Percentiles rank a stretch among this genome's conserved stretches.
Conservation (phyloP, 2,329 filamentous ascomycete genomes). For the Colletotrichum horii region DNA sequence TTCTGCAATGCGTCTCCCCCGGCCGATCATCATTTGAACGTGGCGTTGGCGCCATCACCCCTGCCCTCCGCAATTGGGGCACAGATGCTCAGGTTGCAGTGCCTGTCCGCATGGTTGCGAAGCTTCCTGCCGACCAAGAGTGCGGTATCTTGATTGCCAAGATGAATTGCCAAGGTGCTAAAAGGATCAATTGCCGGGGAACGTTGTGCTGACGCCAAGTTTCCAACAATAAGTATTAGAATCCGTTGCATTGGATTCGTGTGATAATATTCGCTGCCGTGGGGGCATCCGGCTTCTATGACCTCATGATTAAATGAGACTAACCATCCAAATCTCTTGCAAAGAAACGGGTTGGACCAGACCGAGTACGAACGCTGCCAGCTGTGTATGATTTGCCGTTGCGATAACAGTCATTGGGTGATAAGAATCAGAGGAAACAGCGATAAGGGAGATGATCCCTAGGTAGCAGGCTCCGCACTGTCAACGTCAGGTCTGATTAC, state of each 20-base stretch:
- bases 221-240: background rate
- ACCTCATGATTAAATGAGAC: background rate
- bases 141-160: background rate
- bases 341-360: background rate
- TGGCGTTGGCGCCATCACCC: background rate
- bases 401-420: background rate
- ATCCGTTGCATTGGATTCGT: background rate
- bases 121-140: background rate
- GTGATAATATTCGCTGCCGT: background rate
- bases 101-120: accelerated
- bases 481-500: background rate
- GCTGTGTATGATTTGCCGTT: background rate
- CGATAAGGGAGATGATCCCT: background rate
- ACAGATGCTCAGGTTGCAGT: background rate
- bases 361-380: no score
- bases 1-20: background rate
- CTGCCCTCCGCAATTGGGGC: background rate
- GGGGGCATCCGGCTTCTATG: background rate
- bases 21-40: background rate
- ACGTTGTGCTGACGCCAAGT: background rate
- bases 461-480: background rate
- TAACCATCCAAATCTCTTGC: background rate
- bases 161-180: background rate
- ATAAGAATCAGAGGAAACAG: background rate
- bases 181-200: background rate